Conservation (phyloP, 768 basidiomycete genomes). For the Trametopsis cervina region DNA sequence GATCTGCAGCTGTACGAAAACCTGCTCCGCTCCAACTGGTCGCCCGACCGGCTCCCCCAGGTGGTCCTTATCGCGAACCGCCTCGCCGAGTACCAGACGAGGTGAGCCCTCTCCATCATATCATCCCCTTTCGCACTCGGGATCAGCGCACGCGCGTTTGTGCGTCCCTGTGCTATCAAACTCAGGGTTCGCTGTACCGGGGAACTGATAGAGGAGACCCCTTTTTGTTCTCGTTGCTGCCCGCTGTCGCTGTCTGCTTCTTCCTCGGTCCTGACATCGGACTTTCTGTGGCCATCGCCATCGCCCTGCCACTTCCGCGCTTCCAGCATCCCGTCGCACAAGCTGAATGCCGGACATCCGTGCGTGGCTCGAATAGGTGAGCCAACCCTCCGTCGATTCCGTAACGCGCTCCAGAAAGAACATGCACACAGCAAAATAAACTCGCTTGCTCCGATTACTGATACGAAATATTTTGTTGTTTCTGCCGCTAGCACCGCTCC, state of each 20-base stretch:
- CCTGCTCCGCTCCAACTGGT: constrained; percentile 58
- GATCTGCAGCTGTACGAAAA: constrained; percentile 65
- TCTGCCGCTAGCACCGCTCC: constrained; percentile 39
- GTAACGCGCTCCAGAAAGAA: not conserved
- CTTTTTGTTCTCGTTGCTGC: constrained; percentile 1
- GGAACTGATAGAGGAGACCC: not conserved
- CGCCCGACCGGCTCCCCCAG: constrained; percentile 33
- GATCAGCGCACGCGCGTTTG: constrained; percentile 2
- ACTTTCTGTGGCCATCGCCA: not conserved
- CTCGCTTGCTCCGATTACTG: not conserved
- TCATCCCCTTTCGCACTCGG: constrained; percentile 6
- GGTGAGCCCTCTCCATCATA: constrained; percentile 32
- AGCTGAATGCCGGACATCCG: constrained; percentile 44
- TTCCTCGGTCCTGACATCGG: constrained; percentile 3
- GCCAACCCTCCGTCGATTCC: constrained; percentile 19
- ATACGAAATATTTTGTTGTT: not conserved
- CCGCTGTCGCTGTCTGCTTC: constrained; percentile 2
- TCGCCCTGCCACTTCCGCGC: constrained; percentile 7
- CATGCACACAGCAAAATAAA: constrained; percentile 5
- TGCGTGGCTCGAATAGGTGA: constrained; percentile 48
- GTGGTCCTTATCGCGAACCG: constrained; percentile 60
- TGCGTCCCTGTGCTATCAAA: constrained; percentile 11
- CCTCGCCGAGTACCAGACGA: constrained; percentile 60
- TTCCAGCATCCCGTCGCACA: constrained; percentile 48
- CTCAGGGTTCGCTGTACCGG: not conserved